Conservation (phyloP, 352 stramenopile species). For the Globisporangium lucens region DNA sequence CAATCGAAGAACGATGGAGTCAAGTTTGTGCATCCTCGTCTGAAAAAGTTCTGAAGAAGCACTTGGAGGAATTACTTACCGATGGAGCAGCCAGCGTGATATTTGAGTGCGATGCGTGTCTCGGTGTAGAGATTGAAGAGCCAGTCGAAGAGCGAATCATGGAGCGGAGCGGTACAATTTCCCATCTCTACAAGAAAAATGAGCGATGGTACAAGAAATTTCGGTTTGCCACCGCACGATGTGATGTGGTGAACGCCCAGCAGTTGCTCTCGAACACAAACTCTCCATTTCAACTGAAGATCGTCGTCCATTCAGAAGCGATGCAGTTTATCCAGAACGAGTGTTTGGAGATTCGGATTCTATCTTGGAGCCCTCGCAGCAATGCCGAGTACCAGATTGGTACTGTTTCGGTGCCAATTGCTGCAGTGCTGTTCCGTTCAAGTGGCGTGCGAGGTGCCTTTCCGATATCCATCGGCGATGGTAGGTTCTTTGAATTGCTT, state of each 20-base stretch:
- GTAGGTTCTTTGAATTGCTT: constrained; percentile 20
- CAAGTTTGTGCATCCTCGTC: constrained; percentile 6
- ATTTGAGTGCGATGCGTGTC: constrained; percentile 7
- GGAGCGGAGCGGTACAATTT: not conserved
- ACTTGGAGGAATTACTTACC: constrained; percentile 9
- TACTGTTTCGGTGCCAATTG: constrained; percentile 25
- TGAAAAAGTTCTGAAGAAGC: constrained; percentile 8
- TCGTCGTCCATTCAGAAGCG: constrained; percentile 20
- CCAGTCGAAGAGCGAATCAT: not conserved
- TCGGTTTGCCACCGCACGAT: not conserved
- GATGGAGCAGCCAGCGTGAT: not conserved
- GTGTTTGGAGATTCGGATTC: constrained; percentile 12
- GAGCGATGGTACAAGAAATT: constrained; percentile 11
- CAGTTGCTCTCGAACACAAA: constrained; percentile 7
- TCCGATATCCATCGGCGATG: constrained; percentile 25
- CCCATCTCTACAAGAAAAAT: constrained; percentile 5
- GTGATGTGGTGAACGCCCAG: constrained; percentile 2
- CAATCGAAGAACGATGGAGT: constrained; percentile 12
- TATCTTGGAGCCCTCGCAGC: constrained; percentile 13
- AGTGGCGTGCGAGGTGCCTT: constrained; percentile 44
- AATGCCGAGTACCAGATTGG: constrained; percentile 22
- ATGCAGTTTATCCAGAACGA: constrained; percentile 19
- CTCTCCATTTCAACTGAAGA: not conserved
- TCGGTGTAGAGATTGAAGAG: constrained; percentile 12
- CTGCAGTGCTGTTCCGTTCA: constrained; percentile 35